A percentile compares a stretch with the other conserved stretches of the same genome.
Conservation (phyloP, 371 early-diverging fungal species). For the Mucor velutinosus region DNA sequence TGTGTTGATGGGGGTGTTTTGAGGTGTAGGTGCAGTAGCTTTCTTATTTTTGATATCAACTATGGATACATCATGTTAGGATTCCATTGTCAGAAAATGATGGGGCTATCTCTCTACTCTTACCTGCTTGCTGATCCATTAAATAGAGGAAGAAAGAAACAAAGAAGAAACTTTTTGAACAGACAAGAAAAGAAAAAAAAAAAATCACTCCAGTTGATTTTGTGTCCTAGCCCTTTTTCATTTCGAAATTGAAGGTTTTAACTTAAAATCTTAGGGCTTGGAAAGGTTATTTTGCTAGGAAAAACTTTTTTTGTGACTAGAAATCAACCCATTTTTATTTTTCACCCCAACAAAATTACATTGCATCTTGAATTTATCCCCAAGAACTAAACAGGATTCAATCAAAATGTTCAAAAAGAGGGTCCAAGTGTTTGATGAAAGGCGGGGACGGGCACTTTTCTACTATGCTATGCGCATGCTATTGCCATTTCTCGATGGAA, state of each 20-base stretch:
- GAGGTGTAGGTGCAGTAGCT: conserved; percentile 50
- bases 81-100: too few relatives aligned
- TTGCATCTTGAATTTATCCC: conserved; percentile 1
- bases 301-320: conserved; percentile 6
- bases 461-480: not conserved
- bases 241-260: conserved; percentile 1
- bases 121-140: conserved; percentile 44
- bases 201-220: not conserved
- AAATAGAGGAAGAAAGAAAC: conserved; percentile 7
- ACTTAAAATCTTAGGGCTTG: conserved; percentile 5
- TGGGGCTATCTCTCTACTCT: not conserved
- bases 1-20: conserved; percentile 51
- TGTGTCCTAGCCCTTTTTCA: conserved; percentile 4
- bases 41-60: conserved; percentile 48
- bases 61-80: not conserved
- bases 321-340: conserved; percentile 4
- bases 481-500: not conserved
- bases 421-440: not conserved
- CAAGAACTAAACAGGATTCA: conserved; percentile 4
- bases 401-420: not conserved
- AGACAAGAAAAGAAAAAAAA: conserved; percentile 16
- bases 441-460: not conserved
- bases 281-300: not conserved
- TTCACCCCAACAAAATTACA: conserved; percentile 5
- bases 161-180: conserved; percentile 8